Evolutionary conservation across 1,284 basidiomycete species (phyloP), one percentile per base, ranked within the genome.

Genomic region (Heterobasidion annosum): DNA sequence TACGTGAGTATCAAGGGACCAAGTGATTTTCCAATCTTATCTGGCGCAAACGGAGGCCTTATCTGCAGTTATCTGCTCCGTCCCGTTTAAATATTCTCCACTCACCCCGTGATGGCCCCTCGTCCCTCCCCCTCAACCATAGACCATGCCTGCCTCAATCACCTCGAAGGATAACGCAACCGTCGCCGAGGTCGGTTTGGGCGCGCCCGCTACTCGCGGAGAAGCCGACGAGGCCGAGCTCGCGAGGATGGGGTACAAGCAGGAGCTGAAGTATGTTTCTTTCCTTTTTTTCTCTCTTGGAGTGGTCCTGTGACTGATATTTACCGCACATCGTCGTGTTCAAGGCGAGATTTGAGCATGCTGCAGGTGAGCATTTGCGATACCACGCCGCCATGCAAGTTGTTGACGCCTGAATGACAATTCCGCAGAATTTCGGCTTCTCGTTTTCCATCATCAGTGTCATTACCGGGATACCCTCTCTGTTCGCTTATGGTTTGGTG

Each of bases 361-460:
- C 57, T 85, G 58, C 83, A 86, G 70, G 83, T 79, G 54, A 52
- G 72, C 25, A 3, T 68, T 34, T 58, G 19, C 40, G 43, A 48
- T 49, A 13, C 34, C 54, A 34, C 43, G 48, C 46, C 54, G 32
- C 37, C 8, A 51, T 51, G 57, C 42, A 43, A 52, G 50, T 55
- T n/a, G 43, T 47, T 57, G 54, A 54, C 45, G 19, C 50, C 34
- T 45, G 47, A 13, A 40, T 10, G 1, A 9, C 4, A 1, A 51
- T 54, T n/a, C 34, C 48, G 35, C 54, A 86, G 82, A 87, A 85
- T 65, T 88, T 89, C 61, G 86, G 86, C 19, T 78, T 86, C 16
- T 85, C 83, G 1, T 89, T 89, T 68, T 84, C 82, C 12, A 85
- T 89, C 66, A 88, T 89, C 55, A 83, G 81, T 47, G 75, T 86